Evolutionary conservation across 176 grass and related monocot species (phyloP).

Genomic region (Bonia amplexicaulis): DNA sequence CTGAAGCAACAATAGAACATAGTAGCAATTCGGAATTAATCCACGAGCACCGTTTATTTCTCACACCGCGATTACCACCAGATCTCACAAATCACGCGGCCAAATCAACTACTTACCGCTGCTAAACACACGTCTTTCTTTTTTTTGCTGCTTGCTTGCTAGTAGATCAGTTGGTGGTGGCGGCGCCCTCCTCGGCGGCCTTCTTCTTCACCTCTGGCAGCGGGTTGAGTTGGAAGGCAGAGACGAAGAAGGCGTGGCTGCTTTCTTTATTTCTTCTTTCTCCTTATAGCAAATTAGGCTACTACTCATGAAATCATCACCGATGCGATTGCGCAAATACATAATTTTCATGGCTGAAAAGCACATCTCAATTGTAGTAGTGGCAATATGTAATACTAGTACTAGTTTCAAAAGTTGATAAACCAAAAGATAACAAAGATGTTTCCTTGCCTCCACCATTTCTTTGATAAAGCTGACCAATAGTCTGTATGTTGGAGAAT

Average conservation of each 20-base stretch:
- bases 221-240: conserved; percentile 51
- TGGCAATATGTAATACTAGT: no score
- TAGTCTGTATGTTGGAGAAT: no score
- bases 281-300: no score
- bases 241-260: conserved; percentile 42
- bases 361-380: no score
- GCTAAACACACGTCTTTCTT: neutral
- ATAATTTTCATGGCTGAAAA: no score
- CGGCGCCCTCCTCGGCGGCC: neutral
- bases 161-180: conserved; percentile 29
- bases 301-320: no score
- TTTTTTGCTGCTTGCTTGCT: neutral
- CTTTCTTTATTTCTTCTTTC: no score
- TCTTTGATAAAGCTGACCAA: no score
- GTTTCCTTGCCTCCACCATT: no score
- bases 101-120: neutral
- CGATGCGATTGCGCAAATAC: no score
- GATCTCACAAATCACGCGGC: neutral
- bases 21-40: neutral
- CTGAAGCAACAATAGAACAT: neutral
- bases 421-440: no score
- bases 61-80: neutral
- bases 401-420: no score
- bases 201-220: neutral
- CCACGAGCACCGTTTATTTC: conserved; percentile 3